Evolutionary conservation across 2,329 filamentous ascomycete species (phyloP), one percentile per base, ranked within the genome.

Genomic region (Thermothelomyces thermophilus): DNA sequence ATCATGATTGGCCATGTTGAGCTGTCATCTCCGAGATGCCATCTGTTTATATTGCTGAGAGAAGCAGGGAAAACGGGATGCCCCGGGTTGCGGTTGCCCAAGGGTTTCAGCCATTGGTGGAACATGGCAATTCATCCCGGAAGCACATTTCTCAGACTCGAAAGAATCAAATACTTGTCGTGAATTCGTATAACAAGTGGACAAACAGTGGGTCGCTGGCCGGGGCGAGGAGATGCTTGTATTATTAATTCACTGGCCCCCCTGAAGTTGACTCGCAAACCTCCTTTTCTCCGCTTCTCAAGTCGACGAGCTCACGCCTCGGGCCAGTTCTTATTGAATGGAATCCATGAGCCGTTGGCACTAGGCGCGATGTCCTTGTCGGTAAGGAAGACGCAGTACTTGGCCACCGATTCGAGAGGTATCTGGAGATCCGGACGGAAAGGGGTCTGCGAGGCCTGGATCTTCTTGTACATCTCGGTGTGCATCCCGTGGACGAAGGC

Each of bases 321-420:
- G 5, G 66, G 67, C 66, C 66, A 69, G 56, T 69, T 69, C 42
- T 62, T 63, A 54, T 66, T 67, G 35, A 70, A 62, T 1, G 60
- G 52, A 19, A 68, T 56, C 14, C 58, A 60, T 14, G 59, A 62
- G 3, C 66, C 66, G 48, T 70, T 70, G 5, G 62, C 59, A 10
- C 60, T 57, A 6, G 54, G 54, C 14, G 64, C 63, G 41, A 70
- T 64, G 39, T 64, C 61, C 41, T 57, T 52, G 41, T 68, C 66
- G 11, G 64, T 57, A 42, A 71, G 49, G 50, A 71, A 70, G 2
- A 64, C 48, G 39, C 64, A 64, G 50, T 69, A 69, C 49, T 67
- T 69, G 39, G 68, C 71, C 1, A 71, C 70, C 37, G 67, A 62
- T n/a, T 55, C 59, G 13, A 67, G 54, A 16, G 61, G 55, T 3